phyloP scores from a whole-genome alignment of 2,329 filamentous ascomycete species.

The Ascosphaera acerosa region DNA sequence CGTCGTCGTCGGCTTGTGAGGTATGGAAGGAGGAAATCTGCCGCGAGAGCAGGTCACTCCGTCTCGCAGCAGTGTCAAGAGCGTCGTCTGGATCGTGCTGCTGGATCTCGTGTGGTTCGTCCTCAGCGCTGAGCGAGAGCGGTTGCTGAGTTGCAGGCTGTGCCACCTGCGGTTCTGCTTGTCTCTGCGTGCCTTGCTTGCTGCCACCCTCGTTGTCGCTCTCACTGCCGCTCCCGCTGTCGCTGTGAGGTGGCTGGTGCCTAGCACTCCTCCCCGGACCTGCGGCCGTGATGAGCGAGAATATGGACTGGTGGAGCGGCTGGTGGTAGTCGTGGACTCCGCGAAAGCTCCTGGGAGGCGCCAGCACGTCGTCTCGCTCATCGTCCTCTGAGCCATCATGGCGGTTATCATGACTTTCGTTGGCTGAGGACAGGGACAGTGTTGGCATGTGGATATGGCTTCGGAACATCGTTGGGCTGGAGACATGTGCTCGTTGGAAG shows the following conservation, averaged over 20 bases:
- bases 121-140: slow-evolving; percentile 2
- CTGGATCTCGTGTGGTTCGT: slow-evolving; percentile 25
- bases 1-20: slow-evolving; percentile 3
- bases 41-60: slow-evolving; percentile 8
- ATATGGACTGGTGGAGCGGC: slow-evolving; percentile 85
- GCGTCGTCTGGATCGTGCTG: too few relatives aligned
- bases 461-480: too few relatives aligned
- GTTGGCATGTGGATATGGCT: too few relatives aligned
- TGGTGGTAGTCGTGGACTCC: slow-evolving; percentile 21
- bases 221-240: slow-evolving; percentile 63
- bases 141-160: not conserved
- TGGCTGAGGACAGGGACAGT: too few relatives aligned
- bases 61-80: slow-evolving; percentile 29
- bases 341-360: slow-evolving; percentile 19
- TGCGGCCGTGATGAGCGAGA: slow-evolving; percentile 73
- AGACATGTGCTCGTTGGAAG: too few relatives aligned
- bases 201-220: slow-evolving; percentile 15
- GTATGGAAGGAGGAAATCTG: slow-evolving; percentile 8
- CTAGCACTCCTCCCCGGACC: slow-evolving; percentile 62
- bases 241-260: too few relatives aligned
- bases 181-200: not conserved
- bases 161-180: too few relatives aligned
- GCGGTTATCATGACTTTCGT: too few relatives aligned
- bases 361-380: slow-evolving; percentile 34
- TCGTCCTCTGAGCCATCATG: slow-evolving; percentile 32